Base-by-base conservation (phyloP, 2,329 filamentous ascomycete genomes). In the Chaetomium strumarium region DNA sequence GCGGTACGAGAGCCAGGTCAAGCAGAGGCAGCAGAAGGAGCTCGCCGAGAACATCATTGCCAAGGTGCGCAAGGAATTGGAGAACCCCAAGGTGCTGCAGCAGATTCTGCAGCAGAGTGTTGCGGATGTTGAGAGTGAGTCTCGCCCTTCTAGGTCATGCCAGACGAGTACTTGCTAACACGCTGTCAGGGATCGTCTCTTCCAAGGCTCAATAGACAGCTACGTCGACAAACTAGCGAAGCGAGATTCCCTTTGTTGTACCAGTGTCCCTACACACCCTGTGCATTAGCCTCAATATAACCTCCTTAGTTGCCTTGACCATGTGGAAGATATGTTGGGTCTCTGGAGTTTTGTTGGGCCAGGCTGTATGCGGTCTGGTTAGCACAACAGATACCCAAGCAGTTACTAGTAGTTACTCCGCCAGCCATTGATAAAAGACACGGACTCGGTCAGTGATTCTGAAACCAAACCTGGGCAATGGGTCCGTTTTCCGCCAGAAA, bases 51-150 rank as follows among this genome's bases (percentile, higher is more conserved):
- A 77, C 72, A 80, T 99, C 74, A 97, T 99, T 68, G 84, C 87
- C 79, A 99, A 96, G 84, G 93, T 97, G 70, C 86, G 88, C 75
- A 97, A 97, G 84, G 92, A 97, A 81, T 84, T 99, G 55, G 89
- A 96, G 82, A 96, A 88, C 82, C 93, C 95, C 72, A 97, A 91
- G 84, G 81, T 86, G 62, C 85, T 99, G 66, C 90, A 96, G 81
- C 90, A 96, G 79, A 96, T 99, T 68, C 84, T 99, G 65, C 87
- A 93, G 78, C 93, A 99, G 82, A 96, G 90, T 73, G 83, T 99
- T 68, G 76, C 86, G 60, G 93, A 99, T 74, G 85, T 99, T 70
- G 93, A 99, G 85, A 92, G 91, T 96, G 79, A 63, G 73, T 68
- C 30, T 42, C 29, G 19, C 5, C 17, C 14, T 24, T 14, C 40